These are phyloP conservation scores for Blumeria hordei DNA, from an alignment of 2,329 filamentous ascomycete species.

Conservation along the genomic window DNA sequence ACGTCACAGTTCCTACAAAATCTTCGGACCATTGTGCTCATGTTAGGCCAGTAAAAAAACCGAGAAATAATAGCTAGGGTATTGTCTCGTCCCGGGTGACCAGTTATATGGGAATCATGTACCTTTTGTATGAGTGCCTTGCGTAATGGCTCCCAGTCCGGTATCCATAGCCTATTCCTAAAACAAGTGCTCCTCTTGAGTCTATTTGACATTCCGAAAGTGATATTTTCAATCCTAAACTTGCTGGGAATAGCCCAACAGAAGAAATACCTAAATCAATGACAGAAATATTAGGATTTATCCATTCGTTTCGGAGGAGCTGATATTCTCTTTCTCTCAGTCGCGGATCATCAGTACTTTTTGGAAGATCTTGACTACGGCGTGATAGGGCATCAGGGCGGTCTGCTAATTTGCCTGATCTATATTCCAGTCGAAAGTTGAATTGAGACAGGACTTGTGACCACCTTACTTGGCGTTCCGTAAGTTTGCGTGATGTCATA, in stretches of 20 bases:
- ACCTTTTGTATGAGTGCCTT: background rate
- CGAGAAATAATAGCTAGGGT: background rate
- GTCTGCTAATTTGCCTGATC: background rate
- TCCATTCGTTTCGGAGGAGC: too few species aligned
- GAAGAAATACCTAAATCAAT: too few species aligned
- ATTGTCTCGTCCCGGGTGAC: background rate
- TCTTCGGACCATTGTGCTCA: too few species aligned
- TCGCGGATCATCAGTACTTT: too few species aligned
- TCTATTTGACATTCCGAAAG: background rate
- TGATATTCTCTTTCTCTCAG: too few species aligned
- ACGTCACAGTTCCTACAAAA: background rate
- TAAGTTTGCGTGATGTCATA: background rate
- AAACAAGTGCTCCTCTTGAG: background rate
- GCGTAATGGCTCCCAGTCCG: background rate
- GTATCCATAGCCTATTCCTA: background rate
- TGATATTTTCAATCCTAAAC: background rate
- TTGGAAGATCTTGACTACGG: too few species aligned
- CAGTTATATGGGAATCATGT: background rate
- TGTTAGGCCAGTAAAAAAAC: background rate
- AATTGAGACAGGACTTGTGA: background rate
- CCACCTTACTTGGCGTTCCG: background rate
- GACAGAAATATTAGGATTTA: too few species aligned
- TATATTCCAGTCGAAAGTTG: background rate
- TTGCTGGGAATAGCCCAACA: background rate
- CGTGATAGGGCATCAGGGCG: too few species aligned